Evolutionary conservation across 2,329 filamentous ascomycete species (phyloP), one percentile per base, ranked within the genome.

Genomic region (Aspergillus carbonarius): DNA sequence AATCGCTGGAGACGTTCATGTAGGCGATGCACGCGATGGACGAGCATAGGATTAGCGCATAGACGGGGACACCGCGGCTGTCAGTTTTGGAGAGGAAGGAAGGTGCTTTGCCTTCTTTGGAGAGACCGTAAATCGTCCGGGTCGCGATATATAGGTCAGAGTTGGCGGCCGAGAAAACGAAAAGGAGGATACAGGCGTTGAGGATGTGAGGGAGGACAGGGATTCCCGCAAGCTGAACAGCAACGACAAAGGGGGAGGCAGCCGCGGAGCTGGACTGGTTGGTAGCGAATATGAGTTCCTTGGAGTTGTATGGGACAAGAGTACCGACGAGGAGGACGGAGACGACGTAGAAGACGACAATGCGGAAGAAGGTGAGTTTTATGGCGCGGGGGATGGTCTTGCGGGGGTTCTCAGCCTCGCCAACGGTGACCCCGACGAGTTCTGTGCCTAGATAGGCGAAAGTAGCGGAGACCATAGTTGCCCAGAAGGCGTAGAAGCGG

Each of bases 381-480:
- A 92, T 92, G 54, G 89, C 90, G 60, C 87, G 85, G 6, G 90
- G 90, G 61, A 93, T 87, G 15, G 87, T 90, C 73, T 85, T 85
- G 70, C 89, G 86, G 0, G 90, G 90, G 76, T 92, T 92, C 76
- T 92, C 88, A 0, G 89, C 89, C 75, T 92, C 89, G 54, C 88
- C 89, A 34, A 91, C 88, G 0, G 89, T 92, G 13, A 92, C 88
- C 76, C 89, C 89, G 52, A 92, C 87, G 44, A 92, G 79, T 70
- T 92, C 89, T 2, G 89, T 90, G 59, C 89, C 89, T 4, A 92
- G 82, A 70, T 90, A 93, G 57, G 90, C 90, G 65, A 93, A 93
- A 3, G 89, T 89, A 1, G 90, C 89, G 23, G 87, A 90, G 66
- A 91, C 86, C 71, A 92, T 85, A 47, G 86, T 87, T 8, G 82